phyloP scores from a whole-genome alignment of 768 basidiomycete species.

The Auricularia cornea region DNA sequence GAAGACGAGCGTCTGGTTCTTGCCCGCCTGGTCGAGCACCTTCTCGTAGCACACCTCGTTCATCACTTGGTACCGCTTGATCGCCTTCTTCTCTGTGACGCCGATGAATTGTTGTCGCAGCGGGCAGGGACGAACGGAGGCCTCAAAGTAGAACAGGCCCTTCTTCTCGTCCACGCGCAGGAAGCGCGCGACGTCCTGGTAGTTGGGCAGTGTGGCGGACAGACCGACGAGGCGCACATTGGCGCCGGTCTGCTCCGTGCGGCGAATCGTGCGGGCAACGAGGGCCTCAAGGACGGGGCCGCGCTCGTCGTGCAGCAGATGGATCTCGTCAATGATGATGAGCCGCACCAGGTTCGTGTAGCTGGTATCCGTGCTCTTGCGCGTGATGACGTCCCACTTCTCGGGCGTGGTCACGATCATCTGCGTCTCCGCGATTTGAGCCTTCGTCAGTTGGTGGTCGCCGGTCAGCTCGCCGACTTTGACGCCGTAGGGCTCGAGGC shows the following conservation, averaged over 20 bases:
- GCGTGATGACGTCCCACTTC: slow-evolving; percentile 99
- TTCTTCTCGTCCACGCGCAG: slow-evolving; percentile 86
- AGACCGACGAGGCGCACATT: slow-evolving; percentile 92
- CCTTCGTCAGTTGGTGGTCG: slow-evolving; percentile 96
- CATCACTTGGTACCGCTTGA: slow-evolving; percentile 95
- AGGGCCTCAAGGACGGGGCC: slow-evolving; percentile 93
- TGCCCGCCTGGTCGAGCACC: slow-evolving; percentile 83
- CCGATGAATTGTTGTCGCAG: slow-evolving; percentile 97
- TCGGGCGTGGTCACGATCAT: slow-evolving; percentile 98
- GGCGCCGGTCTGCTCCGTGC: slow-evolving; percentile 91
- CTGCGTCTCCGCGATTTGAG: slow-evolving; percentile 93
- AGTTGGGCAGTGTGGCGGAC: slow-evolving; percentile 97
- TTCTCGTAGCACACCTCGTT: slow-evolving; percentile 99
- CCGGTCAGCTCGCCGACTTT: slow-evolving; percentile 94
- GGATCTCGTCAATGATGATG: slow-evolving; percentile 97
- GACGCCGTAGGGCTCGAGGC: slow-evolving; percentile 64
- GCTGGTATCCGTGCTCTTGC: slow-evolving; percentile 92
- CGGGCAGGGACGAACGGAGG: slow-evolving; percentile 86
- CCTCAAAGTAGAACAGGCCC: slow-evolving; percentile 96
- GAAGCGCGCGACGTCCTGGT: slow-evolving; percentile 95
- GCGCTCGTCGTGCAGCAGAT: slow-evolving; percentile 93
- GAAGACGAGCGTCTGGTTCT: slow-evolving; percentile 87
- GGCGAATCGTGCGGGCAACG: slow-evolving; percentile 78
- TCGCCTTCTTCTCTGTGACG: slow-evolving; percentile 98
- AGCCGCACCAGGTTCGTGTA: slow-evolving; percentile 96